Percentiles rank a stretch among this genome's conserved stretches.
phyloP scores from a whole-genome alignment of 2,329 filamentous ascomycete species.

The Ophiosphaerella korrae region DNA sequence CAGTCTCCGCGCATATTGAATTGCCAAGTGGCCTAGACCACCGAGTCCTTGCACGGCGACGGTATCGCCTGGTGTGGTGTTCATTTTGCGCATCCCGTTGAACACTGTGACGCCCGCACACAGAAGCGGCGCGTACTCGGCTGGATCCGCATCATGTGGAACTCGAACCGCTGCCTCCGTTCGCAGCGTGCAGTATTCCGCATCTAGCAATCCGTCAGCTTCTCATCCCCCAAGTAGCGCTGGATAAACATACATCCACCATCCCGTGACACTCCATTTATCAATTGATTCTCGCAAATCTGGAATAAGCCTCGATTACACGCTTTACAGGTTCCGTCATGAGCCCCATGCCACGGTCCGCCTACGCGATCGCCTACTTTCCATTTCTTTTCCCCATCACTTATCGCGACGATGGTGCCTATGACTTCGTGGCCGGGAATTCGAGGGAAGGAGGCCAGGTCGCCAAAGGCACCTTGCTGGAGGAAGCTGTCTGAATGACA shows the following conservation, averaged over 20 bases:
- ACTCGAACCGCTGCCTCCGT: slow-evolving; percentile 64
- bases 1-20: slow-evolving; percentile 60
- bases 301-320: slow-evolving; percentile 70
- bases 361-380: slow-evolving; percentile 70
- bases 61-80: slow-evolving; percentile 51
- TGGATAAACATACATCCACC: slow-evolving; percentile 62
- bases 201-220: slow-evolving; percentile 41
- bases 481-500: slow-evolving; percentile 66
- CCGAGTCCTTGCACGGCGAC: slow-evolving; percentile 61
- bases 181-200: slow-evolving; percentile 66
- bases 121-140: slow-evolving; percentile 54
- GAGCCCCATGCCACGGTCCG: slow-evolving; percentile 71
- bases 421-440: slow-evolving; percentile 75
- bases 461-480: slow-evolving; percentile 31
- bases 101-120: slow-evolving; percentile 59
- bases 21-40: slow-evolving; percentile 58
- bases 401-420: slow-evolving; percentile 67
- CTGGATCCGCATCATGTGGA: slow-evolving; percentile 54
- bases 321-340: slow-evolving; percentile 64
- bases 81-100: slow-evolving; percentile 57
- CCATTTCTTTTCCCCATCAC: slow-evolving; percentile 62
- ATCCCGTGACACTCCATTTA: slow-evolving; percentile 70
- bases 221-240: too few species aligned
- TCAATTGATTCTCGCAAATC: slow-evolving; percentile 65
- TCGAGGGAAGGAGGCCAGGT: slow-evolving; percentile 54